A percentile compares a stretch with the other conserved stretches of the same genome.
These are phyloP conservation scores for Podila epigama DNA, from an alignment of 192 early-diverging fungal genomes.

Conservation along the genomic window DNA sequence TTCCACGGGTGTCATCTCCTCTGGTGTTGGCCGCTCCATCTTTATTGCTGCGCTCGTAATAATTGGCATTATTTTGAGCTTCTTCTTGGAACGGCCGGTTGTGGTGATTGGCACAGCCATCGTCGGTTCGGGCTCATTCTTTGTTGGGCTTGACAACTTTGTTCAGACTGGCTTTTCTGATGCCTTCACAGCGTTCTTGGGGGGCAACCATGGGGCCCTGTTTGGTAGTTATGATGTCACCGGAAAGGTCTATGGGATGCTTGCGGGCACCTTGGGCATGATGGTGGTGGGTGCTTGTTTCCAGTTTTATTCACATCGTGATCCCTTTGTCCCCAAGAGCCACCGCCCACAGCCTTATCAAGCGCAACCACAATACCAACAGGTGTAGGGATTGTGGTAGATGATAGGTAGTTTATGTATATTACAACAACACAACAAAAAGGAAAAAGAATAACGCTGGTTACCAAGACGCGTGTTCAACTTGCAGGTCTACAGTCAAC, in stretches of 20 bases:
- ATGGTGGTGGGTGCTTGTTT: slow-evolving; percentile 69
- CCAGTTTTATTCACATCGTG: slow-evolving; percentile 68
- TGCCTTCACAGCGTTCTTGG: slow-evolving; percentile 62
- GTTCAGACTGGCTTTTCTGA: slow-evolving; percentile 74
- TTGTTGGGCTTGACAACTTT: slow-evolving; percentile 83
- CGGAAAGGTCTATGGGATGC: slow-evolving; percentile 71
- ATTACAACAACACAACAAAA: too few relatives aligned
- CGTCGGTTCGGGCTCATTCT: slow-evolving; percentile 78
- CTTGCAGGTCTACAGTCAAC: too few relatives aligned
- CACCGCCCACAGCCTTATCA: slow-evolving; percentile 11
- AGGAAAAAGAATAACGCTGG: too few relatives aligned
- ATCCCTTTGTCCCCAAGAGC: slow-evolving; percentile 24
- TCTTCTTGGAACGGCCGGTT: slow-evolving; percentile 69
- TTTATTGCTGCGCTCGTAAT: slow-evolving; percentile 69
- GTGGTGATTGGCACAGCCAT: slow-evolving; percentile 75
- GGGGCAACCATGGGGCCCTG: slow-evolving; percentile 38
- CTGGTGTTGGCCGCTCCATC: slow-evolving; percentile 66
- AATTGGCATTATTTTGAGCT: slow-evolving; percentile 63
- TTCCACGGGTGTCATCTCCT: slow-evolving; percentile 64
- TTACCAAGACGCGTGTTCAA: too few relatives aligned
- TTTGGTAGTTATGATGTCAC: slow-evolving; percentile 52
- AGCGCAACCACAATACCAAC: slow-evolving; percentile 4
- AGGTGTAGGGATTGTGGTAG: too few relatives aligned
- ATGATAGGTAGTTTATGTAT: too few relatives aligned
- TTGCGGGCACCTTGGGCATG: slow-evolving; percentile 70